These are phyloP conservation scores for Sporobolomyces pararoseus DNA, from an alignment of 768 basidiomycete genomes.

Conservation along the genomic window DNA sequence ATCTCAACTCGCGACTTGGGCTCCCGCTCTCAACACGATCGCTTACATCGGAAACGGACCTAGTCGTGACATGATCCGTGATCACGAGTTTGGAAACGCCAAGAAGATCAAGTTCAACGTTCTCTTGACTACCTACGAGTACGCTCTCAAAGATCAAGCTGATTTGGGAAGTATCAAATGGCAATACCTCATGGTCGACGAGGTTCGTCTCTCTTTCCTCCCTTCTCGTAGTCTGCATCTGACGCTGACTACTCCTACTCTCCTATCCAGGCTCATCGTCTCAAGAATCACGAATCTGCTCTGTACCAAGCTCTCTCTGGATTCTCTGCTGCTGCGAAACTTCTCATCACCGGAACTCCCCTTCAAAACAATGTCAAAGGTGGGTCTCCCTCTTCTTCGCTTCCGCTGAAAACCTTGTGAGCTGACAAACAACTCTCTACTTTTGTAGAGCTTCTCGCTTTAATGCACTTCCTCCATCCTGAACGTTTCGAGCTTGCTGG, in stretches of 20 bases:
- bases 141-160: conserved; percentile 81
- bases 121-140: conserved; percentile 91
- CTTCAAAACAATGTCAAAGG: conserved; percentile 99
- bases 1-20: conserved; percentile 87
- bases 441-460: conserved; percentile 73
- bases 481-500: conserved; percentile 92
- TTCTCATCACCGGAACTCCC: conserved; percentile 96
- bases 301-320: conserved; percentile 87
- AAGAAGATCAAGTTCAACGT: conserved; percentile 94
- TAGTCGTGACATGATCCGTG: conserved; percentile 84
- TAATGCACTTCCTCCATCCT: conserved; percentile 99
- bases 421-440: conserved; percentile 31
- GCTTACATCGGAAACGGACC: conserved; percentile 87
- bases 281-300: conserved; percentile 97
- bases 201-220: conserved; percentile 56
- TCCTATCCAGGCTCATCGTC: conserved; percentile 71
- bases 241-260: background rate
- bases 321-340: conserved; percentile 83
- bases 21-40: conserved; percentile 93
- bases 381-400: conserved; percentile 48
- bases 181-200: conserved; percentile 94
- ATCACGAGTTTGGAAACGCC: conserved; percentile 83
- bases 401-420: background rate
- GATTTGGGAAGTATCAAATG: conserved; percentile 92
- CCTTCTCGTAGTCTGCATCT: background rate